Evolutionary conservation across 148 eudicot genomes (phyloP).

Genomic region (Fallopia convolvulus): DNA sequence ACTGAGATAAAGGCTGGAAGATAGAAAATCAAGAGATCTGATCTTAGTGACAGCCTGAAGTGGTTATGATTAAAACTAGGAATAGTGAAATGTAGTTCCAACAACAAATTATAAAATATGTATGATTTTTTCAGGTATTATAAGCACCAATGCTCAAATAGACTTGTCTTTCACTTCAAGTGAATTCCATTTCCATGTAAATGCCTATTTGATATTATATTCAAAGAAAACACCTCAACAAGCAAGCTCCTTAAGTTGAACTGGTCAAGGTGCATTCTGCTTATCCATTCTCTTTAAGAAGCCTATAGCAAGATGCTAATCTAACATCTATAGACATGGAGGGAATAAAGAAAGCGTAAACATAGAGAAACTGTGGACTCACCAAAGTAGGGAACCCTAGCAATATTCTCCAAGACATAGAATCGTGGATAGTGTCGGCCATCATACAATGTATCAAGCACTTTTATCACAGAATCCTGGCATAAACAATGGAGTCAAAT

Average conservation of each 20-base stretch:
- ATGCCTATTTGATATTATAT: background rate
- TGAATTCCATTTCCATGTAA: background rate
- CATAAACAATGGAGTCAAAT: conserved; percentile 20
- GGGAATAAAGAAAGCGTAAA: background rate
- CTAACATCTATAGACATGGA: conserved; percentile 2
- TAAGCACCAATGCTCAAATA: background rate
- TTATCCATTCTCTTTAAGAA: background rate
- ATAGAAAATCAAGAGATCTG: conserved; percentile 5
- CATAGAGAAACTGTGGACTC: conserved; percentile 22
- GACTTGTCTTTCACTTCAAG: background rate
- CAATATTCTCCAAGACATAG: conserved; percentile 92
- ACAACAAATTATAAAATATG: background rate
- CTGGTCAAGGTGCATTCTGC: background rate
- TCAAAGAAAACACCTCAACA: background rate
- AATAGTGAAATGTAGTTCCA: background rate
- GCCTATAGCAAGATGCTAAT: background rate
- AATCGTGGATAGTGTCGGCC: conserved; percentile 87
- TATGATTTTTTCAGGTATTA: background rate
- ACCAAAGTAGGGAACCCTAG: conserved; percentile 99
- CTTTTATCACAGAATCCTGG: conserved; percentile 93
- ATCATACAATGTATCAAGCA: conserved; percentile 80
- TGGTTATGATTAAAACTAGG: background rate
- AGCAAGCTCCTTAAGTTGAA: background rate
- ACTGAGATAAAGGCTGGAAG: conserved; percentile 87
- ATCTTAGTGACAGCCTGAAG: conserved; percentile 1